Base-by-base conservation (phyloP, 805 yeast species). In the Metschnikowia lochheadii region DNA sequence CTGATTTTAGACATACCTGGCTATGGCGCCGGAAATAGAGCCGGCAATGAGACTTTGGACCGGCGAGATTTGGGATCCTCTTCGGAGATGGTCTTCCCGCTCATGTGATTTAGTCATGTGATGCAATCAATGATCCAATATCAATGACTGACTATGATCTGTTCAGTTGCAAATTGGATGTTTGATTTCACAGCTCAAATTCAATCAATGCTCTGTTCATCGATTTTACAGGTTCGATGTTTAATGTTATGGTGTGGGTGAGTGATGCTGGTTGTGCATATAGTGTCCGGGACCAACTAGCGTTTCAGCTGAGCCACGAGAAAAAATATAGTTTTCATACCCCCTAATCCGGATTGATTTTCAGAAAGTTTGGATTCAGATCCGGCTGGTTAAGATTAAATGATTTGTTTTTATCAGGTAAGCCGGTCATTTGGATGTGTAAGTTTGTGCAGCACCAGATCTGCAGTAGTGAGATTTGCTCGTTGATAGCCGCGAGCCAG, bases 1-100 rank as follows among this genome's bases (percentile, higher is more conserved):
- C 11, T 26, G 29, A 11, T 26, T 11, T 26, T 26, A 33, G 2
- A 60, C 75, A 44, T 66, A 66, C 76, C 75, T 59, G 23, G 78
- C 75, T 1, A 76, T 67, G 2, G 77, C 78, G 6, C 62, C 62
- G 11, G 59, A 55, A 5, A 58, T 43, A 6, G 87, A 82, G 1
- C 96, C 96, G 0, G 92, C 87, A 0, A 83, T 38, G 6, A 83
- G 61, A 5, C 92, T 80, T 56, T 81, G 79, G 6, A 57, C 47
- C 0, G 83, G 63, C 3, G 83, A 67, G 3, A 83, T 79, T 18
- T 78, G 70, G 7, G 82, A 76, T 10, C 84, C 84, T 54, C 74
- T 70, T 35, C 70, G 62, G 40, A 80, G 66, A 58, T 78, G 81
- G 57, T 80, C 82, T 41, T 64, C 66, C 44, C 66, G 46, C 34